These are phyloP conservation scores for Allium sativum DNA, from an alignment of 106 monocot species.

Conservation along the genomic window DNA sequence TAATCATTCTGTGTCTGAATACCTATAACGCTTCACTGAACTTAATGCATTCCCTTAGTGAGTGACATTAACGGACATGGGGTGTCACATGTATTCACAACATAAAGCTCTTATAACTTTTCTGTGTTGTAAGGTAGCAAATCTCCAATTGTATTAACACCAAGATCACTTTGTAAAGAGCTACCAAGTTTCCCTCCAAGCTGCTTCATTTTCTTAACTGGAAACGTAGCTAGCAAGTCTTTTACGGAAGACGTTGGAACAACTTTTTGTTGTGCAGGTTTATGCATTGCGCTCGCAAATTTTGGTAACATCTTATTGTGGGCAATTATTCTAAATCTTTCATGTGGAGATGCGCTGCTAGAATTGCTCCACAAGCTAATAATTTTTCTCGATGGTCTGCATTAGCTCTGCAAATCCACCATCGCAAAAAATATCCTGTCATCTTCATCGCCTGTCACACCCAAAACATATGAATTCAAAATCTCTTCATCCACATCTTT, in stretches of 20 bases:
- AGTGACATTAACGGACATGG: too few relatives aligned
- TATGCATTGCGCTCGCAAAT: slow-evolving; percentile 91
- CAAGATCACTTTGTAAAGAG: slow-evolving; percentile 82
- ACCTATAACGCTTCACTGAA: too few relatives aligned
- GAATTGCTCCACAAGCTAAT: slow-evolving; percentile 85
- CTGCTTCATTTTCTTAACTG: slow-evolving; percentile 96
- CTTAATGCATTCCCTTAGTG: too few relatives aligned
- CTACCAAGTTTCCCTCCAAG: slow-evolving; percentile 92
- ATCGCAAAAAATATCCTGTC: slow-evolving; percentile 25
- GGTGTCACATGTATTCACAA: slow-evolving; percentile 85
- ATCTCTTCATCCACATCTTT: slow-evolving; percentile 55
- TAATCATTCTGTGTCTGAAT: too few relatives aligned
- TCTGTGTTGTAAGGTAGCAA: slow-evolving; percentile 58
- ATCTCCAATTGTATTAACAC: slow-evolving; percentile 72
- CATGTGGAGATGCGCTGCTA: slow-evolving; percentile 69
- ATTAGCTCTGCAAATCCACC: slow-evolving; percentile 53
- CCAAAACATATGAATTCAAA: slow-evolving; percentile 75
- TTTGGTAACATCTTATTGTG: slow-evolving; percentile 99
- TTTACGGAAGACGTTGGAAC: slow-evolving; percentile 75
- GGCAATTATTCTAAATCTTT: slow-evolving; percentile 64
- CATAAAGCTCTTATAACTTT: slow-evolving; percentile 78
- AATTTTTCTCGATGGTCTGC: slow-evolving; percentile 61
- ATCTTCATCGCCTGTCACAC: slow-evolving; percentile 35
- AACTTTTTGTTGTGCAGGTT: slow-evolving; percentile 94
- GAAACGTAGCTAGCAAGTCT: slow-evolving; percentile 75